Evolutionary conservation across 2,329 filamentous ascomycete genomes (phyloP), one percentile per base, ranked within the genome.

Genomic region (Trichoderma lentiforme): DNA sequence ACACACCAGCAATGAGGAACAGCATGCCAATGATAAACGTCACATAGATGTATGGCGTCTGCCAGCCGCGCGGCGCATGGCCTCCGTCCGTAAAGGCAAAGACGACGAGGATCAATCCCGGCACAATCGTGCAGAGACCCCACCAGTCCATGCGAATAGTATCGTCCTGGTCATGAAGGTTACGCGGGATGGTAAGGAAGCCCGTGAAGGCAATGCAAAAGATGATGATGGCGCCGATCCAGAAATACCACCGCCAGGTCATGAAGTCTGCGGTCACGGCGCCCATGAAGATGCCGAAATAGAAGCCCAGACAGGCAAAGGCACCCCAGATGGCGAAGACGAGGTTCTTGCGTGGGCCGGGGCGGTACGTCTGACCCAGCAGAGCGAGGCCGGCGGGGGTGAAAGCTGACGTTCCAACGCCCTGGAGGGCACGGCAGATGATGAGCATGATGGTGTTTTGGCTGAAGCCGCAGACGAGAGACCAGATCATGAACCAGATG

Each of bases 31-130:
- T 51, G 3, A 90, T 81, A 61, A 95, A 87, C 0, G 89, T 88
- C 11, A 90, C 83, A 53, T 88, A 87, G 47, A 95, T 90, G 74
- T 94, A 93, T 1, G 91, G 90, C 0, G 91, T 93, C n/a, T 80
- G 83, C 92, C 93, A 95, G 2, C 90, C 88, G 3, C 89, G 78
- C 0, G 90, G 87, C 0, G 91, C 91, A 78, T 93, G 89, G 0
- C 90, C 87, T 8, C 90, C 90, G 62, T 93, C 90, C 0, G 92
- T 94, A 66, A 96, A 87, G 0, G 92, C 91, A 76, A 91, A 95
- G 0, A 94, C 90, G 74, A 93, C 84, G 30, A 96, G 84, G 2
- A 92, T 84, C 14, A 94, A 80, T 0, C 91, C 92, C 0, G 86
- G 85, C 0, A 93, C 85, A 18, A 91, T 90, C 15, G 90, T 86